Evolutionary conservation across 1,284 basidiomycete genomes (phyloP).

Genomic region (Serendipita sp.): DNA sequence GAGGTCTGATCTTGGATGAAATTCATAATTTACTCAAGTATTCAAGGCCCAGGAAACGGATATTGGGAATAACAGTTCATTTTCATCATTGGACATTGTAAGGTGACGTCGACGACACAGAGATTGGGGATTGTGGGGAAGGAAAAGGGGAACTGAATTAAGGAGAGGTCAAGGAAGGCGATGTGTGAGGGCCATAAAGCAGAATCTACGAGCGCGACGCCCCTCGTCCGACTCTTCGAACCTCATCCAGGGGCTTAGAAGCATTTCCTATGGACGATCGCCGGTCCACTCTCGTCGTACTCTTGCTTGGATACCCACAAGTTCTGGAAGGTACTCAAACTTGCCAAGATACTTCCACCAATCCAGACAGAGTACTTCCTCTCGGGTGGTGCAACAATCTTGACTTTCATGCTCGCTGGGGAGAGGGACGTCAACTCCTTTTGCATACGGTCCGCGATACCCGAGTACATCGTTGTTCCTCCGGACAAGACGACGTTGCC

Average conservation of each 20-base stretch:
- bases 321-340: constrained; percentile 47
- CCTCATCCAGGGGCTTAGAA: constrained; percentile 1
- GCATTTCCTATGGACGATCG: constrained; percentile 24
- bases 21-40: too few relatives aligned
- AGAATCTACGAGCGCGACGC: too few relatives aligned
- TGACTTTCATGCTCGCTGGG: constrained; percentile 40
- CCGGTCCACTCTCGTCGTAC: constrained; percentile 31
- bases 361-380: constrained; percentile 47
- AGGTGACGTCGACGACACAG: too few relatives aligned
- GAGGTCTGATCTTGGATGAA: too few relatives aligned
- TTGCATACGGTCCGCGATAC: constrained; percentile 54
- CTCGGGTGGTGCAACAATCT: constrained; percentile 39
- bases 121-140: too few relatives aligned
- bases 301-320: constrained; percentile 36
- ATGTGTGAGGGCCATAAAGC: too few relatives aligned
- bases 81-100: too few relatives aligned
- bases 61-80: constrained; percentile 19
- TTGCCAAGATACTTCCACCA: constrained; percentile 52
- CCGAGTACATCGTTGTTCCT: constrained; percentile 54
- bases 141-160: too few relatives aligned
- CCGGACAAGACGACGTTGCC: constrained; percentile 53
- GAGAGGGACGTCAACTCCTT: constrained; percentile 39
- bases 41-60: too few relatives aligned
- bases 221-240: too few relatives aligned
- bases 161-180: too few relatives aligned